Base-by-base conservation (phyloP, 2,329 filamentous ascomycete genomes). In the Fusarium napiforme region DNA sequence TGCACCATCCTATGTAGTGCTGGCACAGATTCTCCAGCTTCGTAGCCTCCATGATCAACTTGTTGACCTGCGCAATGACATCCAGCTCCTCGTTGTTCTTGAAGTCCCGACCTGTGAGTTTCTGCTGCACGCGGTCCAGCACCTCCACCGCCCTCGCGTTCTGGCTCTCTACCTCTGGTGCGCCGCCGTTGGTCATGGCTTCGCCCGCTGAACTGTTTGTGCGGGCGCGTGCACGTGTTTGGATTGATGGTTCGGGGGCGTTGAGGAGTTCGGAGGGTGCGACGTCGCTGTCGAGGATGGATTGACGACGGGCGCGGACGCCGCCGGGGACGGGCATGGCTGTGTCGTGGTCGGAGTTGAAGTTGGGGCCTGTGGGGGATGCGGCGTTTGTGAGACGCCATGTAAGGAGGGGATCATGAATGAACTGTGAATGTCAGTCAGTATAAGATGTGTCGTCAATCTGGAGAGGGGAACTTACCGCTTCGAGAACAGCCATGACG, bases 1-100 rank as follows among this genome's bases (percentile, higher is more conserved):
- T 97, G 84, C 96, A 98, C 96, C 96, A 98, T 73, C 96, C 96
- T 78, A 98, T 97, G 82, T 98, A 99, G 85, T 98, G 96, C 86
- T 98, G 96, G 81, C 96, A 99, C 70, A 99, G 86, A 82, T 98
- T 98, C 88, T 98, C 96, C 77, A 98, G 87, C 80, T 96, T 98
- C 11, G 96, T 99, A 28, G 96, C 96, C 85, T 99, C 96, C 70
- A 93, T 92, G 77, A 99, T 93, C 78, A 99, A 85, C 82, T 97
- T 96, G 83, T 97, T 96, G 9, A 99, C 97, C 84, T 99, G 96
- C 70, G 91, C 90, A 63, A 93, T 91, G 28, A 97, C 91, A 65
- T 91, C 92, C 72, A 99, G 87, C 83, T 98, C 96, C 78, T 97
- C 93, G 50, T 89, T 89, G 6, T 91, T 89, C 82, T 94, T 95